Evolutionary conservation across 164 flowering plant genomes (phyloP), one percentile per base, ranked within the genome.

Genomic region (Sedum album): DNA sequence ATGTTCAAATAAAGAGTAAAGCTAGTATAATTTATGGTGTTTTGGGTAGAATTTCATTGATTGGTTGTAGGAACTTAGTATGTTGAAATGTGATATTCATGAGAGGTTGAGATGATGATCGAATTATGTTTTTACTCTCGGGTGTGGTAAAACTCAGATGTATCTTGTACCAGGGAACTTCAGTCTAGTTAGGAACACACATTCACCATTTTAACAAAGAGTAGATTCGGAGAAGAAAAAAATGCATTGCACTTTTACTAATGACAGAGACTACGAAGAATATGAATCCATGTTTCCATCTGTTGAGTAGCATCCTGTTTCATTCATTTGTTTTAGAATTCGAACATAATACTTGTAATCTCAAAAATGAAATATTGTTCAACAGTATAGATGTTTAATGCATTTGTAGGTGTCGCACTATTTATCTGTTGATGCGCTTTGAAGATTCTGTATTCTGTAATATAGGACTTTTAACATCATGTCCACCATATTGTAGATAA

Each of bases 401-500:
- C 39, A 62, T 62, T n/a, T n/a, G n/a, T n/a, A n/a, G n/a, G n/a
- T n/a, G n/a, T n/a, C n/a, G n/a, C n/a, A n/a, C n/a, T n/a, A n/a
- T n/a, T n/a, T n/a, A n/a, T n/a, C n/a, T n/a, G n/a, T n/a, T n/a
- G n/a, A n/a, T n/a, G n/a, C n/a, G 53, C 53, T 48, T 0, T 48
- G 53, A 4, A 48, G 53, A 48, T 13, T 26, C 5, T 55, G 31
- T 55, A 48, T 13, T 26, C 5, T 55, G 31, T 55, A 25, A 55
- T 17, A 28, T 36, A 35, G 44, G 20, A 35, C 20, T 20, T 64
- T 13, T 31, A 48, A 31, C 17, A 26, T 49, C 38, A 31, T 55
- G 36, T 9, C 36, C 41, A 48, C 57, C 23, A 8, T 13, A 21
- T 71, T 79, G 74, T 85, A 91, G 97, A 83, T 91, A 72, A 86